Base-by-base conservation (phyloP, 2,329 filamentous ascomycete genomes). In the Beauveria pseudobassiana region DNA sequence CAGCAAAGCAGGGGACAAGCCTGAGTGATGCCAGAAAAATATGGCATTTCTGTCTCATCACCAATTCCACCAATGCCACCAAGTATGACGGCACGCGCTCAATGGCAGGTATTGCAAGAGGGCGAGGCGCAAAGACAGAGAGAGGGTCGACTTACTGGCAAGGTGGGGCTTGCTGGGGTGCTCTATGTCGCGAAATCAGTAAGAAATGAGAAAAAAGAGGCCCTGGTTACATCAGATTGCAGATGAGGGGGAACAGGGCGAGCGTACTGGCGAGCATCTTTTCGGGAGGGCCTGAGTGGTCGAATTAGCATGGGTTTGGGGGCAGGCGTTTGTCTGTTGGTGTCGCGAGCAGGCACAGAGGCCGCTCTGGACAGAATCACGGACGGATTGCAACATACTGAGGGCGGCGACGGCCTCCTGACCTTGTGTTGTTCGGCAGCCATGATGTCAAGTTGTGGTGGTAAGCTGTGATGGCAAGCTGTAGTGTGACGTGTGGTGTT, bases 141-240 rank as follows among this genome's bases (percentile, higher is more conserved):
- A 38, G 34, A 16, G 51, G 64, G 61, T 62, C 65, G 62, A 78
- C 83, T 81, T 78, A 86, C 85, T 82, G 69, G 75, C 76, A 63
- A 89, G 72, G 77, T 89, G 86, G 74, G 87, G 86, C 75, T 87
- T 87, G 75, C 82, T 83, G 64, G 86, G 86, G 72, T 89, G 87
- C 77, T 88, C 85, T 88, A 72, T 60, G 58, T 60, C 28, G 58
- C 40, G 49, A 60, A 10, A 28, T 60, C 58, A 60, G 58, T 60
- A 46, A 60, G 58, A 46, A 53, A 51, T 18, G 34, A 52, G 12
- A 49, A 49, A 61, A 59, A 59, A 52, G 56, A 55, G 55, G 46
- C 48, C 52, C 49, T 61, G 61, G 52, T 57, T 43, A 59, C 61
- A 58, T 54, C 46, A 22, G 60, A 48, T 42, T 54, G 30, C n/a